Conservation (phyloP, 352 stramenopile species). For the Phytophthora cryptogea region DNA sequence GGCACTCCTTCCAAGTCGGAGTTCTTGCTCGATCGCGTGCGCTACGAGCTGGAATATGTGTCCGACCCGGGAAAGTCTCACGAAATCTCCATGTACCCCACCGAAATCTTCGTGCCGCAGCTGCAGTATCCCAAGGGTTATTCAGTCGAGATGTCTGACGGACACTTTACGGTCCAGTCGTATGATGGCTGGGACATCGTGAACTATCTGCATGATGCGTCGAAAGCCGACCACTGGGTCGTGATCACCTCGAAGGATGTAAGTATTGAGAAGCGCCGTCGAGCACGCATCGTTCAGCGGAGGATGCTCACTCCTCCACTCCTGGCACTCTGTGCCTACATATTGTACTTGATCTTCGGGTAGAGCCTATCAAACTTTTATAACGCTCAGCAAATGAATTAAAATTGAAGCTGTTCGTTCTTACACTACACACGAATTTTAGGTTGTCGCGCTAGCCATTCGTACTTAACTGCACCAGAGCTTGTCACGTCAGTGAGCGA, state of each 20-base stretch:
- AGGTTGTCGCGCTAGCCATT: not conserved
- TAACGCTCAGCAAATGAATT: constrained; percentile 13
- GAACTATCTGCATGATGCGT: constrained; percentile 59
- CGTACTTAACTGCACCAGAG: not conserved
- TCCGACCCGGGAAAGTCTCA: constrained; percentile 42
- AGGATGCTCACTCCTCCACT: constrained; percentile 20
- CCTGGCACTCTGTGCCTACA: constrained; percentile 26
- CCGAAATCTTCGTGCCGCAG: constrained; percentile 78
- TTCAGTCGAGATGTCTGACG: constrained; percentile 59
- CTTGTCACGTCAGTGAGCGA: not conserved
- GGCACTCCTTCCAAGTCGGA: constrained; percentile 61
- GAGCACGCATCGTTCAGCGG: constrained; percentile 22
- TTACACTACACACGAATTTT: no score
- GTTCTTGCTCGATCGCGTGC: constrained; percentile 53
- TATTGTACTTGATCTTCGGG: constrained; percentile 42
- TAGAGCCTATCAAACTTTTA: constrained; percentile 11
- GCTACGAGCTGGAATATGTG: constrained; percentile 67
- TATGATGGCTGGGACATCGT: constrained; percentile 70
- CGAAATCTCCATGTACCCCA: constrained; percentile 32
- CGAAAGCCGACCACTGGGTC: constrained; percentile 40
- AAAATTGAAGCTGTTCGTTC: constrained; percentile 4
- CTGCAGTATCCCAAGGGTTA: constrained; percentile 76
- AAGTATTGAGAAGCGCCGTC: constrained; percentile 35
- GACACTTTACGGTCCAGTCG: constrained; percentile 46
- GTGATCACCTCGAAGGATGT: constrained; percentile 53